These are phyloP conservation scores for Diplodia sapinea DNA, from an alignment of 2,329 filamentous ascomycete species.

Conservation along the genomic window DNA sequence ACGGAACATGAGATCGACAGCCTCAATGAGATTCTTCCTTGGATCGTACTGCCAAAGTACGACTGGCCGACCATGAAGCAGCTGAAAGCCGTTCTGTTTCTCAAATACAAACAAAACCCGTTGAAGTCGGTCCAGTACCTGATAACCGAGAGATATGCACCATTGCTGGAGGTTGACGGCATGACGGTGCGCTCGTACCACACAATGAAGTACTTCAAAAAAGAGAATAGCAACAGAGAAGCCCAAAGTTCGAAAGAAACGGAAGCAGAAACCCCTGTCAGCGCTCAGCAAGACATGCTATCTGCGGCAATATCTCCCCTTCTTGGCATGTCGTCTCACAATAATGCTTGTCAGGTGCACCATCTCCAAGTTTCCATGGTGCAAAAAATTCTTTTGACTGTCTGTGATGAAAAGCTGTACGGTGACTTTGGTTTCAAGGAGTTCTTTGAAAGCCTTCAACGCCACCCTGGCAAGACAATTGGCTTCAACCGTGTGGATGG, in stretches of 20 bases:
- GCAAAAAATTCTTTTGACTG: not conserved
- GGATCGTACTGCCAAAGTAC: constrained; percentile 7
- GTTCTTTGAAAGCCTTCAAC: not conserved
- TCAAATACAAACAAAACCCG: not conserved
- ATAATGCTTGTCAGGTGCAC: not conserved
- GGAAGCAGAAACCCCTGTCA: not conserved
- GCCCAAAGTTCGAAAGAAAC: not conserved
- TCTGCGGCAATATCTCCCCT: not conserved
- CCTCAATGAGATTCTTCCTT: constrained; percentile 6
- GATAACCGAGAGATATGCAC: constrained; percentile 10
- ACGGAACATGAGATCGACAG: not conserved
- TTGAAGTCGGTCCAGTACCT: not conserved
- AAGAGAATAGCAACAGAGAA: not conserved
- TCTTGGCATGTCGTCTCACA: not conserved
- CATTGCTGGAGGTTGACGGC: constrained; percentile 4
- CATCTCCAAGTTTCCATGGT: not conserved
- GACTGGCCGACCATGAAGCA: constrained; percentile 5
- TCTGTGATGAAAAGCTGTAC: constrained; percentile 4
- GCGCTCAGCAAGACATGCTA: not conserved
- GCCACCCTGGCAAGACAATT: not conserved
- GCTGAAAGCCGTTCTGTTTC: constrained; percentile 9
- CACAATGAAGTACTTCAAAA: constrained; percentile 24
- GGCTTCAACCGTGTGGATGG: constrained; percentile 7
- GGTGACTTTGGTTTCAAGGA: not conserved
- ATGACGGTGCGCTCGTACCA: constrained; percentile 3